Base-by-base conservation (phyloP, 345 rosid genomes). In the Corchorus capsularis region DNA sequence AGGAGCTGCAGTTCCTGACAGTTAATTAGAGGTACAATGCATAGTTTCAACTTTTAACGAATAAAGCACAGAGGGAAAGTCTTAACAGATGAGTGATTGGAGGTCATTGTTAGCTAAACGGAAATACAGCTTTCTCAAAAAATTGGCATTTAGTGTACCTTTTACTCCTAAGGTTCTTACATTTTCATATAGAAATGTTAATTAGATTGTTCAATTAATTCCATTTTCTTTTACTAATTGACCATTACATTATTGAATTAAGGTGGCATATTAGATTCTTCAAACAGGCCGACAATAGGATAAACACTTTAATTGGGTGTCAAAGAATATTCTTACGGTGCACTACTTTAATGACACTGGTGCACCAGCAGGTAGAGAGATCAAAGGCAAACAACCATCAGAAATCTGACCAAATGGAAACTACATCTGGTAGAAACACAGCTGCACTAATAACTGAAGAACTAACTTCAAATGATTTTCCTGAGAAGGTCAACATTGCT, bases 321-420 rank as follows among this genome's bases (percentile, higher is more conserved):
- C 47, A 22, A 63, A 19, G 39, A 39, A 39, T 39, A 39, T 63
- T 27, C 39, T 50, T 69, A 16, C 45, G 10, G 3, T 50, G 6
- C 55, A 71, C 12, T 54, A 6, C n/a, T 43, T 37, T 55, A 13
- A 12, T 39, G 19, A 7, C 65, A 69, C 47, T 56, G 76, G 2
- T 54, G 22, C 68, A 75, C 75, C 82, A 85, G 93, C 60, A 52
- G 71, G 73, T 73, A 10, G 32, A 79, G 56, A 75, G 80, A 49
- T 61, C 87, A 46, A 71, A 49, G 68, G 50, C 34, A 59, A 72
- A 69, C 70, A 45, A 37, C 45, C 59, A 20, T 54, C 77, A 57
- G 69, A 87, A 81, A 74, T 46, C 71, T 8, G 78, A 68, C 55
- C 70, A 66, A 70, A 69, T 81, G 49, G 82, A 75, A 70, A 60